Percentiles rank a stretch among this genome's conserved stretches.
Conservation (phyloP, 176 grass and related monocot species). For the Triticum aestivum region DNA sequence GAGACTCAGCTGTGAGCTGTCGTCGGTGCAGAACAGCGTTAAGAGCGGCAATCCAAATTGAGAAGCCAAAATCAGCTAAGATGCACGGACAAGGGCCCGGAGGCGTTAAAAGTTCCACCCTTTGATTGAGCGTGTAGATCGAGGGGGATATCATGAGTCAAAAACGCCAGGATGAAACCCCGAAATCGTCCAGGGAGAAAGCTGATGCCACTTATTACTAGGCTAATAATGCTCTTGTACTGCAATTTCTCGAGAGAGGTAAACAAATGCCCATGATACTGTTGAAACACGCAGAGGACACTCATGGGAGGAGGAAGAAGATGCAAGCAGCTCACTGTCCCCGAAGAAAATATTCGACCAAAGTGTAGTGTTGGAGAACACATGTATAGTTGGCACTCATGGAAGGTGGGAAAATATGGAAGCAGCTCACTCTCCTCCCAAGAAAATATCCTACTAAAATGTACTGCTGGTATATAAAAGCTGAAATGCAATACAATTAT, state of each 20-base stretch:
- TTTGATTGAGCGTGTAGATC: not conserved
- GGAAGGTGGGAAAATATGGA: not conserved
- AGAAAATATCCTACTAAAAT: conserved; percentile 1
- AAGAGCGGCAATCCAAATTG: not conserved
- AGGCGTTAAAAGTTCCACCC: conserved; percentile 4
- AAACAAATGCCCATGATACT: conserved; percentile 1
- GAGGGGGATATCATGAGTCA: not conserved
- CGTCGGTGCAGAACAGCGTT: not conserved
- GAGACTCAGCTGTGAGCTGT: not conserved
- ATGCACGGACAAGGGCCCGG: not conserved
- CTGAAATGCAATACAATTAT: not conserved
- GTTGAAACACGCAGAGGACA: not conserved
- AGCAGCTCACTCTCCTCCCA: not conserved
- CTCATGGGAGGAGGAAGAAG: conserved; percentile 12
- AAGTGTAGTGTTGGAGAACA: not conserved
- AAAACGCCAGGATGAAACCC: conserved; percentile 1
- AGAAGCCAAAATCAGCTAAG: not conserved
- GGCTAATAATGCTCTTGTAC: conserved; percentile 13
- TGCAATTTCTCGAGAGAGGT: conserved; percentile 11
- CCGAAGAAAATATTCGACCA: not conserved
- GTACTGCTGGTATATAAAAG: not conserved
- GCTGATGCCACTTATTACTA: not conserved
- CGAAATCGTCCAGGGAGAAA: conserved; percentile 3
- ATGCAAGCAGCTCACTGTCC: conserved; percentile 15
- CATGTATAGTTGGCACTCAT: not conserved